phyloP scores from a whole-genome alignment of 768 basidiomycete genomes.

The Naganishia vishniacii region DNA sequence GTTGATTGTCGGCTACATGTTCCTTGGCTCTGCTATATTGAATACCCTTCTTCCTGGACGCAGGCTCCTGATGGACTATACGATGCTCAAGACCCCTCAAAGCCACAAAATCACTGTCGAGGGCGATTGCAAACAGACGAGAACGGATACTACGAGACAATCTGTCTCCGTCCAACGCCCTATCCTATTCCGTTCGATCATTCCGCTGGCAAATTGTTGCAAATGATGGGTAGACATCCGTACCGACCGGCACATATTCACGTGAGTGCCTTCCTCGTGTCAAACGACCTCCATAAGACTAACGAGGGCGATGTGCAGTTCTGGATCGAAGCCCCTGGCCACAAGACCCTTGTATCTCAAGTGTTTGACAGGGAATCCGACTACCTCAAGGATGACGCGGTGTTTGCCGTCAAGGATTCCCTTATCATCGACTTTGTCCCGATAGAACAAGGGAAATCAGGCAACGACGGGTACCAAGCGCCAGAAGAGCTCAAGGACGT shows the following conservation, averaged over 20 bases:
- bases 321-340: slow-evolving; percentile 29
- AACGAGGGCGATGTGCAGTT: slow-evolving; percentile 26
- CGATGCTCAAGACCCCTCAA: slow-evolving; percentile 34
- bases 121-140: slow-evolving; percentile 38
- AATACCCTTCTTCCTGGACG: no score
- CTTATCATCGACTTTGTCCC: slow-evolving; percentile 20
- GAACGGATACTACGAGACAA: slow-evolving; percentile 31
- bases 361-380: slow-evolving; percentile 33
- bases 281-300: neutral
- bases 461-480: slow-evolving; percentile 9
- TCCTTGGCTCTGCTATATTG: no score
- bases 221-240: slow-evolving; percentile 18
- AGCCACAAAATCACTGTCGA: slow-evolving; percentile 36
- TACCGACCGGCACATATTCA: slow-evolving; percentile 16
- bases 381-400: slow-evolving; percentile 38
- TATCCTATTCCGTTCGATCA: slow-evolving; percentile 39
- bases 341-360: slow-evolving; percentile 38
- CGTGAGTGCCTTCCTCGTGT: slow-evolving; percentile 2
- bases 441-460: slow-evolving; percentile 7
- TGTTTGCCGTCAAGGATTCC: slow-evolving; percentile 36
- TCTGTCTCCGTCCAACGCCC: slow-evolving; percentile 34
- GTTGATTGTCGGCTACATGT: neutral
- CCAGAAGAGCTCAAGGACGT: slow-evolving; percentile 8
- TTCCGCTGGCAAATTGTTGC: slow-evolving; percentile 14
- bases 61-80: slow-evolving; percentile 34